These are phyloP conservation scores for Fremontodendron californicum DNA, from an alignment of 345 rosid species.

Conservation along the genomic window DNA sequence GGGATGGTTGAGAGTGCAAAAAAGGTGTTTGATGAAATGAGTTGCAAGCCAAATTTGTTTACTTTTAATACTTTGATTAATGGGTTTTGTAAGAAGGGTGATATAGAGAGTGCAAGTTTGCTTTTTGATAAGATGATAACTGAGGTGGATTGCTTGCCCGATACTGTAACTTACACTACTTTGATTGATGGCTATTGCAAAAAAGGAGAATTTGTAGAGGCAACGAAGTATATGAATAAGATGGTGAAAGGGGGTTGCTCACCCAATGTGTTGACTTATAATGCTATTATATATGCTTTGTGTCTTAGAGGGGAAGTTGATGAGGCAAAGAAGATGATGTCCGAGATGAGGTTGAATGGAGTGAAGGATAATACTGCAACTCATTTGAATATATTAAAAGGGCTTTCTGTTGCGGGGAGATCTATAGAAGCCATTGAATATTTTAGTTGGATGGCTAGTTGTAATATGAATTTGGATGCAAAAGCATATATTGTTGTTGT, in stretches of 20 bases:
- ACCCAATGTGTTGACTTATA: constrained; percentile 36
- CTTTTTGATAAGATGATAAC: constrained; percentile 16
- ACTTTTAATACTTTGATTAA: constrained; percentile 37
- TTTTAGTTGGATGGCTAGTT: constrained; percentile 24
- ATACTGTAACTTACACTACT: constrained; percentile 33
- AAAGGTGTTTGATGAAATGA: constrained; percentile 45
- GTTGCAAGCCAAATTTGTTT: constrained; percentile 27
- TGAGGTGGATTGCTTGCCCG: constrained; percentile 23
- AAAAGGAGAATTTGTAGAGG: constrained; percentile 37
- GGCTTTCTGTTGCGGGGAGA: constrained; percentile 27
- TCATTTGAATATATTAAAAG: constrained; percentile 35
- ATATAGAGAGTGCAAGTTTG: constrained; percentile 26
- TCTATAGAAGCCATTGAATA: constrained; percentile 26
- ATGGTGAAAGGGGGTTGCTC: constrained; percentile 29
- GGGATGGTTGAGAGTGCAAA: constrained; percentile 34
- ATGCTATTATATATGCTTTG: constrained; percentile 39
- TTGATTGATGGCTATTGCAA: constrained; percentile 42
- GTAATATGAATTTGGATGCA: constrained; percentile 22
- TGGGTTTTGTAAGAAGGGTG: constrained; percentile 42
- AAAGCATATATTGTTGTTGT: constrained; percentile 27
- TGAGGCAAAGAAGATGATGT: constrained; percentile 30
- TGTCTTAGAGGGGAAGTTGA: constrained; percentile 33
- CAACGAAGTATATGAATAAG: constrained; percentile 24
- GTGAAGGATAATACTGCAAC: constrained; percentile 32
- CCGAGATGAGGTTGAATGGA: constrained; percentile 40